Evolutionary conservation across 2,329 filamentous ascomycete species (phyloP), one percentile per base, ranked within the genome.

Genomic region (Verticillium isaacii): DNA sequence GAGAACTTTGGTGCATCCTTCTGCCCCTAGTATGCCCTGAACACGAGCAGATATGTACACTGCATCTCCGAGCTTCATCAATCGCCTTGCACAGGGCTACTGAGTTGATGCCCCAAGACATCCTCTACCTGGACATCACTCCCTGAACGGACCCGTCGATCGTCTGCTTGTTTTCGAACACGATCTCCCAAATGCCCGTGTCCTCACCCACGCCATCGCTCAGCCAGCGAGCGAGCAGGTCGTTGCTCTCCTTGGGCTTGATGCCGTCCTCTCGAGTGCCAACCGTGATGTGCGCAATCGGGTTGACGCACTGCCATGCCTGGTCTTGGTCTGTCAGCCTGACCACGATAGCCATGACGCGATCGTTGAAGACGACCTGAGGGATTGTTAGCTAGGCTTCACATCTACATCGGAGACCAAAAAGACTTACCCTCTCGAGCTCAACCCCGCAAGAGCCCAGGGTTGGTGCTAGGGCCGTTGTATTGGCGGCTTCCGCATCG

Each of bases 231-330:
- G 82, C 82, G 62, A 99, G 75, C 70, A 99, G 68, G 63, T 92
- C 88, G 71, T 99, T 99, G 77, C 93, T 96, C 80, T 99, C 94
- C 75, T 91, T 93, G 0, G 95, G 94, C 78, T 97, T 98, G 69
- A 98, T 86, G 8, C 81, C 75, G 56, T 81, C 75, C 66, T 88
- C 84, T 11, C 87, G 85, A 0, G 95, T 99, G 23, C 95, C 95
- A 8, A 98, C 82, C 0, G 95, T 99, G 63, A 99, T 86, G 73
- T 99, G 95, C 12, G 93, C 87, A 36, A 96, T 82, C 15, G 82
- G 76, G 71, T 99, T 99, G 54, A 85, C 84, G 64, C 89, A 94
- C 61, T 87, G 80, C 86, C 88, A 91, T 3, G 37, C 39, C 56
- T 78, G 77, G 54, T 72, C 76, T 15, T 83, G 76, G 61, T 87